These are phyloP conservation scores for Prunella vulgaris DNA, from an alignment of 257 asterid genomes.

Conservation along the genomic window DNA sequence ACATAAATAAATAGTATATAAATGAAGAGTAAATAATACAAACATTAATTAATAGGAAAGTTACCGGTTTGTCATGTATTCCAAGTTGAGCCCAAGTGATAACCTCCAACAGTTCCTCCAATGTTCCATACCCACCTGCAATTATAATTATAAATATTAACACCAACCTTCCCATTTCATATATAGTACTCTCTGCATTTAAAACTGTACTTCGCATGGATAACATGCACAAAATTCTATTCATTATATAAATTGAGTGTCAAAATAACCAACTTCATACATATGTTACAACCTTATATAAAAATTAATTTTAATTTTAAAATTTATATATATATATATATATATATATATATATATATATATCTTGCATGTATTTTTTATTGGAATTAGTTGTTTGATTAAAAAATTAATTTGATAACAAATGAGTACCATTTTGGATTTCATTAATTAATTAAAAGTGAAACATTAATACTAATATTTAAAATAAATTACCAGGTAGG, in stretches of 20 bases:
- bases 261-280: background rate
- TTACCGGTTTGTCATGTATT: constrained; percentile 91
- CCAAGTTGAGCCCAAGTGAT: constrained; percentile 98
- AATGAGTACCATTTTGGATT: no score
- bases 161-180: background rate
- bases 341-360: no score
- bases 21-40: background rate
- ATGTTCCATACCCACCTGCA: constrained; percentile 94
- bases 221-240: background rate
- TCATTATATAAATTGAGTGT: background rate
- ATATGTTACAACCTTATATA: background rate
- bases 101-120: constrained; percentile 89
- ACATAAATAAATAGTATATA: background rate
- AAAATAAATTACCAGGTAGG: constrained; percentile 55
- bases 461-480: background rate
- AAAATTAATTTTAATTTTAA: no score
- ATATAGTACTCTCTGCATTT: constrained; percentile 9
- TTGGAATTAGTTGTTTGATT: no score
- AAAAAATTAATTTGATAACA: no score
- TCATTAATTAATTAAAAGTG: background rate
- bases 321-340: no score
- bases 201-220: background rate
- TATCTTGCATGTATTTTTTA: no score
- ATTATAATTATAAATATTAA: background rate
- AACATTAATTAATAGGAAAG: background rate